These are phyloP conservation scores for Yamadazyma endophytica DNA, from an alignment of 805 yeast species.

Conservation along the genomic window DNA sequence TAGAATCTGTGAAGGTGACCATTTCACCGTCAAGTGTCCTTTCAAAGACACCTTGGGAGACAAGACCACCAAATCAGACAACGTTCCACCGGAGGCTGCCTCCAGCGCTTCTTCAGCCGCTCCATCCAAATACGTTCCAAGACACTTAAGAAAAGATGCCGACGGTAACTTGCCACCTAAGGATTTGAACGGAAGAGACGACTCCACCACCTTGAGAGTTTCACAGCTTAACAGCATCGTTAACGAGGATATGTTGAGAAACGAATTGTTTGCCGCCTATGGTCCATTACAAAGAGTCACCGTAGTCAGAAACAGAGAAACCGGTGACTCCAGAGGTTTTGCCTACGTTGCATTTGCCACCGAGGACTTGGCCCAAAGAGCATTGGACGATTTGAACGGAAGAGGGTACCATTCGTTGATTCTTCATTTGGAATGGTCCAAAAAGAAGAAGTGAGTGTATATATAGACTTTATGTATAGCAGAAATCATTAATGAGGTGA, in stretches of 20 bases:
- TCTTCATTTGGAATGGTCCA: constrained; percentile 46
- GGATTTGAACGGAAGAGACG: constrained; percentile 58
- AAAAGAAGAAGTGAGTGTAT: constrained; percentile 39
- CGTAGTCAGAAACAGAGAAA: constrained; percentile 85
- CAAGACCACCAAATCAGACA: constrained; percentile 34
- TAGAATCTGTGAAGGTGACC: constrained; percentile 92
- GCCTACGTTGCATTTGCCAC: constrained; percentile 85
- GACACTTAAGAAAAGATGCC: constrained; percentile 43
- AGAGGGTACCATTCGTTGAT: constrained; percentile 90
- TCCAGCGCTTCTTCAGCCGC: constrained; percentile 19
- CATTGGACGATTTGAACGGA: constrained; percentile 75
- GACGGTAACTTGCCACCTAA: constrained; percentile 35
- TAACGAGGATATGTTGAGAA: constrained; percentile 74
- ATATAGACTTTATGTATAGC: too few relatives aligned
- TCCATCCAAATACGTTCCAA: constrained; percentile 36
- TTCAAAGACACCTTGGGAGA: constrained; percentile 76
- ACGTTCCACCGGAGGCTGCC: constrained; percentile 9
- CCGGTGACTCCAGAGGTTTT: constrained; percentile 92
- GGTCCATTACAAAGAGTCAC: constrained; percentile 73
- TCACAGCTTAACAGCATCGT: constrained; percentile 86
- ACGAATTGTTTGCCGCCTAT: constrained; percentile 63
- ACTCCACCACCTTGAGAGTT: constrained; percentile 80
- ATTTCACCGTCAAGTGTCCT: constrained; percentile 94
- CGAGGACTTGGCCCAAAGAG: constrained; percentile 67
- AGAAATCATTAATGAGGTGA: constrained; percentile 2